phyloP scores from a whole-genome alignment of 1,139 yeast genomes.

The Blastobotrys proliferans region DNA sequence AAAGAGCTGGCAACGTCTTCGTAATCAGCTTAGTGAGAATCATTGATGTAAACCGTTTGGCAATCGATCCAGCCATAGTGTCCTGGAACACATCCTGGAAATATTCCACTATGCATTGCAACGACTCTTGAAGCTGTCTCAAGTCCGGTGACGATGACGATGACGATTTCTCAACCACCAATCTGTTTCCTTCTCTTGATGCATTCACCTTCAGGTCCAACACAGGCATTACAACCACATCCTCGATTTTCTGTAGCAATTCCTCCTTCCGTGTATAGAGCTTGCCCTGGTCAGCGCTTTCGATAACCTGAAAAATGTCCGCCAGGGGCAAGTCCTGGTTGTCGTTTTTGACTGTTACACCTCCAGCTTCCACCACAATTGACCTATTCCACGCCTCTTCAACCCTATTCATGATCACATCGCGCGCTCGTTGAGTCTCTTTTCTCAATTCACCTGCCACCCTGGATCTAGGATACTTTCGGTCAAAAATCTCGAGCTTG shows the following conservation, averaged over 20 bases:
- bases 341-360: conserved; percentile 14
- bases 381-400: conserved; percentile 24
- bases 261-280: conserved; percentile 20
- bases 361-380: neutral
- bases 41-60: conserved; percentile 24
- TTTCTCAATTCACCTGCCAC: conserved; percentile 19
- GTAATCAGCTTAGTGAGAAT: conserved; percentile 21
- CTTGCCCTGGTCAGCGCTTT: conserved; percentile 17
- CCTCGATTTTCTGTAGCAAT: conserved; percentile 23
- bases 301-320: conserved; percentile 22
- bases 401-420: conserved; percentile 17
- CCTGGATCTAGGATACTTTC: conserved; percentile 17
- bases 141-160: conserved; percentile 8
- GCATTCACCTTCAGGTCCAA: conserved; percentile 17
- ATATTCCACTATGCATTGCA: conserved; percentile 20
- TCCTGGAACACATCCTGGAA: conserved; percentile 20
- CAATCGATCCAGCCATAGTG: conserved; percentile 18
- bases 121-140: conserved; percentile 17
- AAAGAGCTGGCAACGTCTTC: conserved; percentile 23
- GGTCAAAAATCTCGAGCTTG: conserved; percentile 22
- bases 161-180: conserved; percentile 10
- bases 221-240: conserved; percentile 22
- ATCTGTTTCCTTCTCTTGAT: conserved; percentile 9
- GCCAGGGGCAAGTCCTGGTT: conserved; percentile 16
- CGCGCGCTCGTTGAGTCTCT: conserved; percentile 8